phyloP scores from a whole-genome alignment of 1,284 basidiomycete species.

The Hemileia vastatrix region DNA sequence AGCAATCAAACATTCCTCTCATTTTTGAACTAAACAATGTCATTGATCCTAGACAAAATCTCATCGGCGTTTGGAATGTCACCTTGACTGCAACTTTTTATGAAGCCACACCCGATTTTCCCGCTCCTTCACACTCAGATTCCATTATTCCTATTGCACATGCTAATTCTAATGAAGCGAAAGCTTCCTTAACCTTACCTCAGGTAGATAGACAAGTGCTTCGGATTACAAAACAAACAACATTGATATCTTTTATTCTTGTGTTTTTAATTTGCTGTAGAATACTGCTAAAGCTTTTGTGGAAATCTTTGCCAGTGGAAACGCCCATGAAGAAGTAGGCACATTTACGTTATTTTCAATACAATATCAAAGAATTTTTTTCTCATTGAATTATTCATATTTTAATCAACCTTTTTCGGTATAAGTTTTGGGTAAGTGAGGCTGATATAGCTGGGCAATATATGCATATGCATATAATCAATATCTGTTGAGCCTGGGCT shows the following conservation, averaged over 20 bases:
- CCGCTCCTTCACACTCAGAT: conserved; percentile 2
- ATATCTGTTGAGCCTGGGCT: no score
- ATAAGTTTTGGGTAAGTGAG: conserved; percentile 22
- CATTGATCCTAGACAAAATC: neutral
- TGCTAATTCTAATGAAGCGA: conserved; percentile 2
- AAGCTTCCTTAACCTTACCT: conserved; percentile 3
- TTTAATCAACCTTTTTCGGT: neutral
- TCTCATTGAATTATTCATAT: neutral
- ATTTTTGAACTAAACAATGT: conserved; percentile 7
- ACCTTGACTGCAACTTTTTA: conserved; percentile 19
- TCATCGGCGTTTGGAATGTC: conserved; percentile 14
- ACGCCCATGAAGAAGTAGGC: conserved; percentile 17
- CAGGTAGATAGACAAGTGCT: neutral
- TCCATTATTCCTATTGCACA: conserved; percentile 3
- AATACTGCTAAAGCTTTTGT: conserved; percentile 16
- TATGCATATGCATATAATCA: neutral
- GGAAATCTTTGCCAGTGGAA: conserved; percentile 17
- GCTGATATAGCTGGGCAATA: neutral
- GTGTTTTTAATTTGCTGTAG: neutral
- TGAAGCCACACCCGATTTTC: conserved; percentile 1
- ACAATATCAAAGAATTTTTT: no score
- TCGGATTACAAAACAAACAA: no score
- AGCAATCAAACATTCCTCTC: neutral
- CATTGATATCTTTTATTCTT: neutral
- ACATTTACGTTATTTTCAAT: neutral